Base-by-base conservation (phyloP, 2,329 filamentous ascomycete species). In the Penicillium digitatum region DNA sequence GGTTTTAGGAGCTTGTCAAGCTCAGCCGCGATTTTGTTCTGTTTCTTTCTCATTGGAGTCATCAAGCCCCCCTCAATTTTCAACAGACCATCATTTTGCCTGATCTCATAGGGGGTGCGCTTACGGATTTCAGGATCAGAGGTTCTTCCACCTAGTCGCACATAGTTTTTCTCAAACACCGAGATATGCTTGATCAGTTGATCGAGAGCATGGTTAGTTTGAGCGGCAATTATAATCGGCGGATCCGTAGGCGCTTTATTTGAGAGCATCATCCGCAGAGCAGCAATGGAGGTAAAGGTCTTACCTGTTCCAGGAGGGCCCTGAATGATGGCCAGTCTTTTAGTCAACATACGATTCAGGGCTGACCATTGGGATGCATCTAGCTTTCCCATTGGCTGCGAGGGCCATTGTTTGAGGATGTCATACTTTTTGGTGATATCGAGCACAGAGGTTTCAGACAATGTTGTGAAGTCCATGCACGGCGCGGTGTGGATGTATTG, bases 171-270 rank as follows among this genome's bases (percentile, higher is more conserved):
- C 62, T 87, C 85, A 61, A 87, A 87, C 6, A 75, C 67, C 1
- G 84, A 77, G 16, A 90, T 78, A 52, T 87, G 83, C 1, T 76
- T 74, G 0, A 96, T 76, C 0, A 96, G 77, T 67, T 96, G 91
- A 63, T 96, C 91, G 0, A 96, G 76, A 0, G 91, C 91, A 71
- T 96, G 90, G 56, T 96, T 96, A 0, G 91, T 96, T 64, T 96
- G 90, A 8, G 90, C 90, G 0, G 90, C 82, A 3, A 96, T 79
- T 20, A 96, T 79, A 29, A 96, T 85, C 0, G 89, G 89, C 9
- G 85, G 81, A 54, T 87, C 83, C 0, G 72, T 76, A 1, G 67
- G 64, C 2, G 70, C 68, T 65, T 83, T 79, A 50, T 87, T 89
- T 1, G 78, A 72, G 0, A 90, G 75, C 50, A 92, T 75, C 1